Conservation (phyloP, 177 flowering plant species). For the Tripterygium wilfordii region DNA sequence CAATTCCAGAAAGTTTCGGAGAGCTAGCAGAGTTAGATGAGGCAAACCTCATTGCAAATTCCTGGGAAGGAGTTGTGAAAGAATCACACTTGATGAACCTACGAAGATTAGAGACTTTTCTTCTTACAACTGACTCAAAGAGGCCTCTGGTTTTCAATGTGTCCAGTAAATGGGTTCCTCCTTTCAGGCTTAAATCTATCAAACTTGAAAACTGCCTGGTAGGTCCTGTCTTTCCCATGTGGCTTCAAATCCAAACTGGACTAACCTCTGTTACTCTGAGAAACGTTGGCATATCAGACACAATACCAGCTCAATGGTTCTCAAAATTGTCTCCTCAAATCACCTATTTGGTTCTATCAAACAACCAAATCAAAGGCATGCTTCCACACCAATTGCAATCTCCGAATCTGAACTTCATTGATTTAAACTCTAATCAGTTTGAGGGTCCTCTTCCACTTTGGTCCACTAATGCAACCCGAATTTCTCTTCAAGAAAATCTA, state of each 20-base stretch:
- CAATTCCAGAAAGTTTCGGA: constrained; percentile 18
- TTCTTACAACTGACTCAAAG: constrained; percentile 2
- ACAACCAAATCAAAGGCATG: constrained; percentile 14
- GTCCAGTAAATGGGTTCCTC: constrained; percentile 8
- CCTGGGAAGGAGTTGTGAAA: constrained; percentile 11
- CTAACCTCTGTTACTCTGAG: constrained; percentile 5
- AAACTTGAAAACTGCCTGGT: constrained; percentile 5
- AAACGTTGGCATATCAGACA: constrained; percentile 14
- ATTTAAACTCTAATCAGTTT: constrained; percentile 14
- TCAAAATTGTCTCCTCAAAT: constrained; percentile 5
- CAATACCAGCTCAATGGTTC: constrained; percentile 17
- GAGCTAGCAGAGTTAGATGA: constrained; percentile 10
- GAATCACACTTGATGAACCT: constrained; percentile 14
- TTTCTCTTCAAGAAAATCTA: constrained; percentile 5
- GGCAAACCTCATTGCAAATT: constrained; percentile 1
- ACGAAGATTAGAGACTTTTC: not conserved
- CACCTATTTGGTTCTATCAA: constrained; percentile 2
- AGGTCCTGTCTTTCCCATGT: constrained; percentile 14
- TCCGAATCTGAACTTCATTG: not conserved
- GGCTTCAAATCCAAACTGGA: constrained; percentile 15
- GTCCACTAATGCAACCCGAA: constrained; percentile 4
- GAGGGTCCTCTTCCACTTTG: constrained; percentile 18
- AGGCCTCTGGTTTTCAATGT: constrained; percentile 5
- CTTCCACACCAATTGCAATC: constrained; percentile 7
- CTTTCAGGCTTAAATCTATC: constrained; percentile 13